These are phyloP conservation scores for Thelonectria olida DNA, from an alignment of 2,329 filamentous ascomycete genomes.

Conservation along the genomic window DNA sequence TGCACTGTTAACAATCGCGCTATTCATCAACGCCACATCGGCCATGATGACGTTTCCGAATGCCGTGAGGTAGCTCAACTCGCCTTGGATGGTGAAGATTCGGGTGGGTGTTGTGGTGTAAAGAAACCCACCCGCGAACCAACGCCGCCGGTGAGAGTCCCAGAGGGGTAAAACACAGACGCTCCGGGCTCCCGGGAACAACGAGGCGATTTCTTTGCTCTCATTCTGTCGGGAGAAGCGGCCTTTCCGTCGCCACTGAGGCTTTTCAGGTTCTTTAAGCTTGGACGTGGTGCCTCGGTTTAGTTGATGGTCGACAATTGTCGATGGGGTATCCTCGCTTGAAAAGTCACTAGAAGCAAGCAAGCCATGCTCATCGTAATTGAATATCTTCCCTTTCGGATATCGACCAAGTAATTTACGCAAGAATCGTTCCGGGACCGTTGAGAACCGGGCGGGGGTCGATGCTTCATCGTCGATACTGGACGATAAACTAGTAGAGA, in stretches of 20 bases:
- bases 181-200: constrained; percentile 55
- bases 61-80: constrained; percentile 60
- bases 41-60: constrained; percentile 66
- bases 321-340: constrained; percentile 22
- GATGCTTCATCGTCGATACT: constrained; percentile 43
- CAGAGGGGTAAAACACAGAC: constrained; percentile 59
- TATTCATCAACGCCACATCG: constrained; percentile 59
- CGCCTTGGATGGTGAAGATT: constrained; percentile 55
- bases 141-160: constrained; percentile 55
- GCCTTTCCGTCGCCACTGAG: constrained; percentile 9
- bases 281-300: neutral
- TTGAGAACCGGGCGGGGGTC: constrained; percentile 20
- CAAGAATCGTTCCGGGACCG: constrained; percentile 51
- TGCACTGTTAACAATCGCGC: constrained; percentile 51
- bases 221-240: constrained; percentile 20
- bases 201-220: constrained; percentile 40
- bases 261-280: neutral
- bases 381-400: constrained; percentile 57
- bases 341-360: constrained; percentile 44
- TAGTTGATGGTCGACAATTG: neutral
- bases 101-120: constrained; percentile 56
- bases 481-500: constrained; percentile 46
- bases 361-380: constrained; percentile 51
- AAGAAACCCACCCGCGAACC: constrained; percentile 59
- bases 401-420: constrained; percentile 53